phyloP scores from a whole-genome alignment of 345 rosid genomes.

The Balakata baccata region DNA sequence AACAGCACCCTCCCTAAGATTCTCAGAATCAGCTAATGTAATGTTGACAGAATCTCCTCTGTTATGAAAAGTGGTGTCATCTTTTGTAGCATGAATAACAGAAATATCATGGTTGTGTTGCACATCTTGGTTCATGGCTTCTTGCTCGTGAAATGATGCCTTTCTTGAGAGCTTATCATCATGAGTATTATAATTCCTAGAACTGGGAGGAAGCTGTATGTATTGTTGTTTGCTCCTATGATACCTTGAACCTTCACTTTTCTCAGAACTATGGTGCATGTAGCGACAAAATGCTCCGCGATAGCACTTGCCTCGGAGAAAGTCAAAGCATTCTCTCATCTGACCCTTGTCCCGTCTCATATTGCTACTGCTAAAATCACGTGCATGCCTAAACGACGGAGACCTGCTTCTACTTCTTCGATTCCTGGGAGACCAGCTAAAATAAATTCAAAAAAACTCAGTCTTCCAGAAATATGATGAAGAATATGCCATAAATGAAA shows the following conservation, averaged over 20 bases:
- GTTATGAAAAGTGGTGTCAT: slow-evolving; percentile 4
- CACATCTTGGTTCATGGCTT: slow-evolving; percentile 21
- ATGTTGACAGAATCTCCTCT: slow-evolving; percentile 22
- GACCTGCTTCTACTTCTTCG: slow-evolving; percentile 47
- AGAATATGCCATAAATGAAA: neutral
- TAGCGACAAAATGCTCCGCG: slow-evolving; percentile 62
- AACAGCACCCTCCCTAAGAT: slow-evolving; percentile 12
- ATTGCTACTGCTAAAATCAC: slow-evolving; percentile 24
- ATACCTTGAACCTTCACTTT: slow-evolving; percentile 33
- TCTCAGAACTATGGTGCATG: slow-evolving; percentile 44
- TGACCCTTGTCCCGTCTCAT: slow-evolving; percentile 33
- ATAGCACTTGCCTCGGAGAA: slow-evolving; percentile 52
- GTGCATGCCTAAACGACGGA: slow-evolving; percentile 33
- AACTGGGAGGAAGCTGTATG: slow-evolving; percentile 26
- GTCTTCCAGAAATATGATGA: slow-evolving; percentile 1
- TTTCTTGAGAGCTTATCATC: slow-evolving; percentile 24
- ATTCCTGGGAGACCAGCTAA: slow-evolving; percentile 44
- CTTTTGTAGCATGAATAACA: slow-evolving; percentile 18
- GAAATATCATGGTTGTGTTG: slow-evolving; percentile 14
- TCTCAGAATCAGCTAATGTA: slow-evolving; percentile 20
- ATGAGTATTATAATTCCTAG: slow-evolving; percentile 17
- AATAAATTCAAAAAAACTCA: slow-evolving; percentile 21
- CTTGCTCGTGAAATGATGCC: slow-evolving; percentile 21
- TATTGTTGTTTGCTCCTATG: slow-evolving; percentile 34
- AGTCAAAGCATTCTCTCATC: slow-evolving; percentile 50